phyloP scores from a whole-genome alignment of 805 yeast genomes.

The Cyberlindnera euphorbiae region DNA sequence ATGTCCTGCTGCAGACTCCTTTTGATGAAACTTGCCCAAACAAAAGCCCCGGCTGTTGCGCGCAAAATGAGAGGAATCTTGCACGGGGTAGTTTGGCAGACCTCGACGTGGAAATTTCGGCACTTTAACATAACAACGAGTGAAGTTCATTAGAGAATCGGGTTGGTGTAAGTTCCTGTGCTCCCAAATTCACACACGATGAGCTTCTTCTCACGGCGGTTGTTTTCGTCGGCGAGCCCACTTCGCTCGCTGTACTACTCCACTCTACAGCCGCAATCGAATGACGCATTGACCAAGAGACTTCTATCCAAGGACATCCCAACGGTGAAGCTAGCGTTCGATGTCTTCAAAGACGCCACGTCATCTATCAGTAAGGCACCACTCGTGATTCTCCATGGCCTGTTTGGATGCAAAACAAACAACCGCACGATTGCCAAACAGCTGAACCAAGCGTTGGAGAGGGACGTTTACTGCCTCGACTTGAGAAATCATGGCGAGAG shows the following conservation, averaged over 20 bases:
- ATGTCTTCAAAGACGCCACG: conserved; percentile 35
- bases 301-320: conserved; percentile 34
- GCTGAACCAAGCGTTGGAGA: conserved; percentile 39
- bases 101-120: too few relatives aligned
- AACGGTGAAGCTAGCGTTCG: conserved; percentile 53
- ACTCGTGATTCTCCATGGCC: conserved; percentile 77
- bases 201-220: conserved; percentile 1
- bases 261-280: conserved; percentile 2
- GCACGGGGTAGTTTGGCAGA: too few relatives aligned
- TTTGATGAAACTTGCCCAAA: conserved; percentile 4
- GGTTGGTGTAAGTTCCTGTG: too few relatives aligned
- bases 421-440: conserved; percentile 73
- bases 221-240: neutral
- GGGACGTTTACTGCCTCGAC: conserved; percentile 69
- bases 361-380: conserved; percentile 42
- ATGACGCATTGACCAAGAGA: conserved; percentile 23
- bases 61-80: neutral
- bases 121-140: too few relatives aligned
- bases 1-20: neutral
- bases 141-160: too few relatives aligned
- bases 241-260: conserved; percentile 5
- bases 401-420: conserved; percentile 81
- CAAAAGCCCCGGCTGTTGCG: neutral
- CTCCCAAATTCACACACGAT: too few relatives aligned
- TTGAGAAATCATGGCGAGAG: conserved; percentile 91